phyloP scores from a whole-genome alignment of 768 basidiomycete genomes.

The Lanmaoa rubissima region DNA sequence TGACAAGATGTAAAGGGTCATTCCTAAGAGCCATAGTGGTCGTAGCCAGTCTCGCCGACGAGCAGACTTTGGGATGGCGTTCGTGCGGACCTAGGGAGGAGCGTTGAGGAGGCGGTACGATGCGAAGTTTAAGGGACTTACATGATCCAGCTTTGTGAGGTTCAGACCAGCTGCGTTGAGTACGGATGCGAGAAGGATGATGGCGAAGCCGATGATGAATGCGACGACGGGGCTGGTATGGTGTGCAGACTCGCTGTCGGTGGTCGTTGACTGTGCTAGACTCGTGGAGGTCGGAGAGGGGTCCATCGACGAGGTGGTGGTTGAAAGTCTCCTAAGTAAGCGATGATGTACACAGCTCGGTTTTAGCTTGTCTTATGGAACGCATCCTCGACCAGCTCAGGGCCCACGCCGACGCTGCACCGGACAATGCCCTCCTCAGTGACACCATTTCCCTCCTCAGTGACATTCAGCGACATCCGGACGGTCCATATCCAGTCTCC shows the following conservation, averaged over 20 bases:
- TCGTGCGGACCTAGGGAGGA: slow-evolving; percentile 61
- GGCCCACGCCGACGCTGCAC: slow-evolving; percentile 6
- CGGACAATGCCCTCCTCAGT: slow-evolving; percentile 17
- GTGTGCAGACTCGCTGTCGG: slow-evolving; percentile 32
- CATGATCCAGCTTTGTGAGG: slow-evolving; percentile 91
- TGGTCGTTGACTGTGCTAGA: slow-evolving; percentile 10
- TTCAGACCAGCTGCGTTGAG: slow-evolving; percentile 93
- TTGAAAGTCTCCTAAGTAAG: slow-evolving; percentile 22
- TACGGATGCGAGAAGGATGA: slow-evolving; percentile 81
- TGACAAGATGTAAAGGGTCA: slow-evolving; percentile 89
- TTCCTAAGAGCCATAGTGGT: slow-evolving; percentile 88
- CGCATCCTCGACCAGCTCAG: slow-evolving; percentile 28
- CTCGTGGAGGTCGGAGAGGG: slow-evolving; percentile 15
- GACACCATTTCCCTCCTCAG: slow-evolving; percentile 18
- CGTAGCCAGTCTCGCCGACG: slow-evolving; percentile 77
- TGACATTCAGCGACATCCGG: slow-evolving; percentile 24
- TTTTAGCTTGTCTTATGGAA: slow-evolving; percentile 21
- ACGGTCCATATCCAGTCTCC: slow-evolving; percentile 15
- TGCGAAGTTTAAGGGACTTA: slow-evolving; percentile 34
- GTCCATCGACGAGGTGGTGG: slow-evolving; percentile 20
- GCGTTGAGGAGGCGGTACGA: not conserved
- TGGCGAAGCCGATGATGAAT: slow-evolving; percentile 83
- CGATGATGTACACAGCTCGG: not conserved
- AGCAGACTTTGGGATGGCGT: slow-evolving; percentile 69
- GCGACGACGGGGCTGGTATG: slow-evolving; percentile 58